phyloP scores from a whole-genome alignment of 208 protist species.

The Naegleria gruberi region DNA sequence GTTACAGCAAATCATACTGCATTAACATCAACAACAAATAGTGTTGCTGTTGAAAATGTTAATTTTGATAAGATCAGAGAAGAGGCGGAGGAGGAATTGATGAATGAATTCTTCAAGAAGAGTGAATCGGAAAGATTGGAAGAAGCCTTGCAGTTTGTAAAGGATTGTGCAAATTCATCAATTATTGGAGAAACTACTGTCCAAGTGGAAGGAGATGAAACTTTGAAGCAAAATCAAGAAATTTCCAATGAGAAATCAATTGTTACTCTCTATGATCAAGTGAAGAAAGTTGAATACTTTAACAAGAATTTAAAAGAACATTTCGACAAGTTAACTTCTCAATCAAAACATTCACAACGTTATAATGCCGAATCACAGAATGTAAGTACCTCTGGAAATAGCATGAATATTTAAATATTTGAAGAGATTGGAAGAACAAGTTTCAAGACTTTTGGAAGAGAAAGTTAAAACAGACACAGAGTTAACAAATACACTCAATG shows the following conservation, averaged over 20 bases:
- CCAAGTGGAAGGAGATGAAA: no score
- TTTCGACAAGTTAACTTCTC: neutral
- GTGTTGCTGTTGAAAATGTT: neutral
- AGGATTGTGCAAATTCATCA: no score
- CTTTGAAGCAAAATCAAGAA: no score
- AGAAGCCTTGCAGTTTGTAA: neutral
- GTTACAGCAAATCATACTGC: no score
- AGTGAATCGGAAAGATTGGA: neutral
- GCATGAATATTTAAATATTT: neutral
- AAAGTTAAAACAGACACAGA: conserved; percentile 5
- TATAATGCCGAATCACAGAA: neutral
- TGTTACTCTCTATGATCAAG: neutral
- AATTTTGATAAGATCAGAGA: neutral
- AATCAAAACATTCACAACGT: neutral
- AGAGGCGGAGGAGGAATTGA: neutral
- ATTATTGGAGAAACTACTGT: no score
- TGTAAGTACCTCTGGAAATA: neutral
- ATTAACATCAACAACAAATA: neutral
- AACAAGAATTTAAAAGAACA: no score
- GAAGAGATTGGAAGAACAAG: neutral
- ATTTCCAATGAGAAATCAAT: no score
- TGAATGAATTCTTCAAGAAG: neutral
- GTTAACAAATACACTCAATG: neutral
- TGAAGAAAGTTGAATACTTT: no score
- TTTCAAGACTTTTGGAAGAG: neutral